Conservation (phyloP, 1,139 yeast species). For the Scheffersomyces insectosa region DNA sequence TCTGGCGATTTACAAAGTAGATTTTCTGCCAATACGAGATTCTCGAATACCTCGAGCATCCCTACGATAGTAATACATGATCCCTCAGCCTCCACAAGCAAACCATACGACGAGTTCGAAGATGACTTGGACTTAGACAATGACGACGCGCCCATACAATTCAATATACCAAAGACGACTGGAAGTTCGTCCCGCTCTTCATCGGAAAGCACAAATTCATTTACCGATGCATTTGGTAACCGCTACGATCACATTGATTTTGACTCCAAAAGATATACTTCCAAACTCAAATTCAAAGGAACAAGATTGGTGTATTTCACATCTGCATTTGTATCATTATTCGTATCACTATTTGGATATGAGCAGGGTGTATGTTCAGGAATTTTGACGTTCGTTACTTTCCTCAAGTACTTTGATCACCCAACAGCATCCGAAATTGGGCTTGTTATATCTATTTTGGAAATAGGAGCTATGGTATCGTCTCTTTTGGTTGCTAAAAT, state of each 20-base stretch:
- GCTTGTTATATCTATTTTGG: conserved; percentile 50
- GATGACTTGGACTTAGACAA: background rate
- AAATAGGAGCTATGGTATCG: conserved; percentile 52
- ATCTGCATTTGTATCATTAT: conserved; percentile 76
- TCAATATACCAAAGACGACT: background rate
- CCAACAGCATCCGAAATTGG: conserved; percentile 52
- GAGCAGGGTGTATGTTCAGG: conserved; percentile 94
- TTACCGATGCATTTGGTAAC: conserved; percentile 35
- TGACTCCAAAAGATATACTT: conserved; percentile 36
- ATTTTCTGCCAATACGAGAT: background rate
- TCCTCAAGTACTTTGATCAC: conserved; percentile 45
- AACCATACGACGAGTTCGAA: background rate
- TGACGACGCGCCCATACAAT: background rate
- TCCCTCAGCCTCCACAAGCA: background rate
- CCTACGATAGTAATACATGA: background rate
- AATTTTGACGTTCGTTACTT: conserved; percentile 51
- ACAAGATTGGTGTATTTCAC: conserved; percentile 64
- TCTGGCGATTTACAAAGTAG: background rate
- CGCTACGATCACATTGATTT: conserved; percentile 41
- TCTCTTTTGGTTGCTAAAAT: conserved; percentile 49
- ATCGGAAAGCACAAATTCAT: background rate
- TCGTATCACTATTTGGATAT: conserved; percentile 84
- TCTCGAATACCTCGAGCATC: background rate
- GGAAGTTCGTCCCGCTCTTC: background rate
- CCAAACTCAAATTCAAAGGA: conserved; percentile 38